A percentile compares a stretch with the other conserved stretches of the same genome.
Conservation (phyloP, 164 flowering plant genomes). For the Dillenia suffruticosa region DNA sequence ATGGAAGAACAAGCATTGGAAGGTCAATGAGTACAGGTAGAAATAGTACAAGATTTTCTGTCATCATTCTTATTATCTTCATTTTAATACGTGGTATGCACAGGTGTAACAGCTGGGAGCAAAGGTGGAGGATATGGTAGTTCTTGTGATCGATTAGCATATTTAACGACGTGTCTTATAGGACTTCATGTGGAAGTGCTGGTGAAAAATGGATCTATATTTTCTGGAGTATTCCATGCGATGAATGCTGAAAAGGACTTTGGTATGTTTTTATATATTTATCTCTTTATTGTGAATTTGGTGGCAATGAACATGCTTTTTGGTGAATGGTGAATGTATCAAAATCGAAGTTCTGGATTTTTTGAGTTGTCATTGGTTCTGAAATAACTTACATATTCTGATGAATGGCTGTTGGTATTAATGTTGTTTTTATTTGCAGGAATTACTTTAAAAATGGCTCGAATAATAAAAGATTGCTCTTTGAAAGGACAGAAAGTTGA, state of each 20-base stretch:
- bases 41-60: not conserved
- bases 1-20: slow-evolving; percentile 46
- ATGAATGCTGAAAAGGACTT: slow-evolving; percentile 71
- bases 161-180: slow-evolving; percentile 67
- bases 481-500: slow-evolving; percentile 51
- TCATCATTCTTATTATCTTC: not conserved
- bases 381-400: not conserved
- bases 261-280: slow-evolving; percentile 46
- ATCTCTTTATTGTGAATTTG: too few species aligned
- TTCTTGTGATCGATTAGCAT: slow-evolving; percentile 69
- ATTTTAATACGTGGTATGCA: slow-evolving; percentile 9
- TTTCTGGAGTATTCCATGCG: slow-evolving; percentile 82
- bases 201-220: slow-evolving; percentile 80
- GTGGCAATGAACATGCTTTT: too few species aligned
- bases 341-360: too few species aligned
- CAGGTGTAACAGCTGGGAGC: slow-evolving; percentile 37
- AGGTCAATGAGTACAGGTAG: slow-evolving; percentile 45
- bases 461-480: slow-evolving; percentile 58
- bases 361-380: not conserved
- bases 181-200: slow-evolving; percentile 94
- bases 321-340: too few species aligned
- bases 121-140: slow-evolving; percentile 42
- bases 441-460: slow-evolving; percentile 82
- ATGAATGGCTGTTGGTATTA: not conserved
- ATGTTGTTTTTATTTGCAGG: slow-evolving; percentile 37